Percentiles rank a stretch among this genome's conserved stretches.
Conservation (phyloP, 1,139 yeast species). For the Taphrina confusa region DNA sequence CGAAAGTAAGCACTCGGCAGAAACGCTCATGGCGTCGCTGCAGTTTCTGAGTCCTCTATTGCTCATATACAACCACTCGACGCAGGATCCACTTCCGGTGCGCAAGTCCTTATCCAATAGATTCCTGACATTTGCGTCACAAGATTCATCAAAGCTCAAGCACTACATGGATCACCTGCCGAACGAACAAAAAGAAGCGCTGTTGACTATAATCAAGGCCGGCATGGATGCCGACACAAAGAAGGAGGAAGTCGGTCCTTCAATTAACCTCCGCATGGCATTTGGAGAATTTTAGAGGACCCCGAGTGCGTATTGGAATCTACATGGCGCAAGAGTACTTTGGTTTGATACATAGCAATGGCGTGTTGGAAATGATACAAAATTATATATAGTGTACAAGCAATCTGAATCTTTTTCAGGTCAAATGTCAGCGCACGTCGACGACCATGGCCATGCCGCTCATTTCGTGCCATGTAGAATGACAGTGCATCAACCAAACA, state of each 20-base stretch:
- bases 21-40: not conserved
- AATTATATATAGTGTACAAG: no score
- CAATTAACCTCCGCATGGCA: constrained; percentile 15
- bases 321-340: no score
- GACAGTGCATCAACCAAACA: constrained; percentile 84
- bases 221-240: constrained; percentile 5
- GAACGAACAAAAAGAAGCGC: not conserved
- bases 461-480: constrained; percentile 78
- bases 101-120: not conserved
- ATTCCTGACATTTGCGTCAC: not conserved
- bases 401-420: no score
- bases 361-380: no score
- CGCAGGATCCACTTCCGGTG: not conserved
- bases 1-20: not conserved
- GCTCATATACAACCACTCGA: constrained; percentile 3
- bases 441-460: constrained; percentile 64
- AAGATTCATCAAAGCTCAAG: not conserved
- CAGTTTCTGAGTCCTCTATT: constrained; percentile 8
- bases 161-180: not conserved
- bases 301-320: no score
- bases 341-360: no score
- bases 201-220: not conserved
- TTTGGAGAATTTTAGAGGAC: constrained; percentile 19
- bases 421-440: constrained; percentile 6
- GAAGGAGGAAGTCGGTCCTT: constrained; percentile 16